phyloP scores from a whole-genome alignment of 306 rosid genomes.

The Ammopiptanthus mongolicus region DNA sequence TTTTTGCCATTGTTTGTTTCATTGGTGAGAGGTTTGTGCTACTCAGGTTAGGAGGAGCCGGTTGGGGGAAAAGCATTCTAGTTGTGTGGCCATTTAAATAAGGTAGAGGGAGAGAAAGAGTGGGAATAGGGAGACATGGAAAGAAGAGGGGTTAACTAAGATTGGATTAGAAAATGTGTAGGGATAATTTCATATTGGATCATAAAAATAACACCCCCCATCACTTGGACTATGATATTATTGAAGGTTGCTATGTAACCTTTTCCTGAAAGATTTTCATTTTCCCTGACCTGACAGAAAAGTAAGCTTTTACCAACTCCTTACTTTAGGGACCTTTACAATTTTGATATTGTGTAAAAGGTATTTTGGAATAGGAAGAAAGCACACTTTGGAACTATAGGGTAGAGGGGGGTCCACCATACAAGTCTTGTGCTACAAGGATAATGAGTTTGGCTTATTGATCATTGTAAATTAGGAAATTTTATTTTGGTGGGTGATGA shows the following conservation, averaged over 20 bases:
- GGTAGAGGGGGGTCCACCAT: background rate
- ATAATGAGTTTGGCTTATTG: background rate
- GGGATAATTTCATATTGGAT: conserved; percentile 32
- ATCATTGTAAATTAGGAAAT: background rate
- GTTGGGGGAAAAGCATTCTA: conserved; percentile 29
- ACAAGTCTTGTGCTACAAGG: background rate
- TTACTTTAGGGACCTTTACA: conserved; percentile 35
- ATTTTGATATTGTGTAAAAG: conserved; percentile 38
- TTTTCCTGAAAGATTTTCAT: background rate
- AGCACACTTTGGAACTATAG: conserved; percentile 9
- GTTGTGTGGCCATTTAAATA: conserved; percentile 23
- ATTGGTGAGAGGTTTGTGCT: conserved; percentile 19
- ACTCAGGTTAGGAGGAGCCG: background rate
- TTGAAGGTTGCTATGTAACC: background rate
- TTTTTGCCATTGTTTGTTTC: conserved; percentile 27
- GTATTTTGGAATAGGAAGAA: conserved; percentile 26
- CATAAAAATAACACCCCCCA: conserved; percentile 45
- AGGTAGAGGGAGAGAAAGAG: conserved; percentile 10
- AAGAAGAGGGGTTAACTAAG: conserved; percentile 48
- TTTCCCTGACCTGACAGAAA: conserved; percentile 21
- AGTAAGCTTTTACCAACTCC: conserved; percentile 46
- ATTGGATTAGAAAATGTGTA: conserved; percentile 31
- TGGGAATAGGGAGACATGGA: conserved; percentile 28
- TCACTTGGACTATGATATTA: conserved; percentile 8
- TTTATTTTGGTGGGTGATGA: background rate